Percentiles rank a stretch among this genome's conserved stretches.
Conservation (phyloP, 2,329 filamentous ascomycete genomes). For the Phyllosticta capitalensis region DNA sequence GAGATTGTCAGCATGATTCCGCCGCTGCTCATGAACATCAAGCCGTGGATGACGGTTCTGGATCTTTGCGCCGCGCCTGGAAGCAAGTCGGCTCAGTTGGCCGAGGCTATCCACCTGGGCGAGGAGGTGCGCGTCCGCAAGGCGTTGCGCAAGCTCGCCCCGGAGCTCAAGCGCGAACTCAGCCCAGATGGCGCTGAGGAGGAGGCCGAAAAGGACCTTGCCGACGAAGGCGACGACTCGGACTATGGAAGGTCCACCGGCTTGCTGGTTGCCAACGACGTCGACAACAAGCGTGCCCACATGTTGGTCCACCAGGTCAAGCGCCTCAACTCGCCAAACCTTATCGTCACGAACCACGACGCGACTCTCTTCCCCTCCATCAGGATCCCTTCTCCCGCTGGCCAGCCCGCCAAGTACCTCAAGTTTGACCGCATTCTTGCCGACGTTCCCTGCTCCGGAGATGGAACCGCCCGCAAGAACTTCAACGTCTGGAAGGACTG, state of each 20-base stretch:
- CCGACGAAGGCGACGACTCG: slow-evolving; percentile 33
- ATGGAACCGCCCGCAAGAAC: slow-evolving; percentile 91
- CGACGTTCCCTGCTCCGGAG: slow-evolving; percentile 93
- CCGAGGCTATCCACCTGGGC: slow-evolving; percentile 87
- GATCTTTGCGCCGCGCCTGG: slow-evolving; percentile 96
- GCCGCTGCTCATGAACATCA: slow-evolving; percentile 81
- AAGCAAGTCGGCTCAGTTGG: slow-evolving; percentile 90
- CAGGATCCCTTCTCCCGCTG: slow-evolving; percentile 56
- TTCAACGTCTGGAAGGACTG: slow-evolving; percentile 91
- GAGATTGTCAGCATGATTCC: slow-evolving; percentile 99
- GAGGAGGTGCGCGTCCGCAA: slow-evolving; percentile 79
- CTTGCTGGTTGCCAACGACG: slow-evolving; percentile 87
- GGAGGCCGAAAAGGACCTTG: slow-evolving; percentile 17
- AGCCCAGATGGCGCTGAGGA: slow-evolving; percentile 35
- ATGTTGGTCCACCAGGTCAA: slow-evolving; percentile 98
- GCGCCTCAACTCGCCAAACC: slow-evolving; percentile 87
- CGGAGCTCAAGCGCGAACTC: slow-evolving; percentile 49
- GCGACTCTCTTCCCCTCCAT: slow-evolving; percentile 92
- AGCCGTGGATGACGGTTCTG: slow-evolving; percentile 83
- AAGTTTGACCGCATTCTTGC: slow-evolving; percentile 96
- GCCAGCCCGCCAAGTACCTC: slow-evolving; percentile 59
- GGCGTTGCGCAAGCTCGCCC: slow-evolving; percentile 54
- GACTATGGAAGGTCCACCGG: slow-evolving; percentile 87
- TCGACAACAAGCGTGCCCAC: slow-evolving; percentile 92
- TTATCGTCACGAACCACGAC: slow-evolving; percentile 96